Conservation (phyloP, 371 early-diverging fungal genomes). For the Mortierella sp. region DNA sequence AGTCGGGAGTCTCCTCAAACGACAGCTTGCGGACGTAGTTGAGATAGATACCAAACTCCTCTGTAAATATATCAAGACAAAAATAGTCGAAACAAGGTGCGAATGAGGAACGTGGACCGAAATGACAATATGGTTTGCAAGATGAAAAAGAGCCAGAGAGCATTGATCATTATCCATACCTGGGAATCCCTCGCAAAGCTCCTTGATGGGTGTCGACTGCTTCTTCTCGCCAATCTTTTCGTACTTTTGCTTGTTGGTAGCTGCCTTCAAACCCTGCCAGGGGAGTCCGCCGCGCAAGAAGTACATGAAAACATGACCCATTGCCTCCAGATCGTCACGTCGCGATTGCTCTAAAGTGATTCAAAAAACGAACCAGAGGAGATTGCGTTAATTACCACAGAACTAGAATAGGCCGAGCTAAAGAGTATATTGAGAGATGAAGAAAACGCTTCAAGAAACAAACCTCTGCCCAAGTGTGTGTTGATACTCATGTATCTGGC, state of each 20-base stretch:
- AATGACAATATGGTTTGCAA: not conserved
- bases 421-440: not conserved
- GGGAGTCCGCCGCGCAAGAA: constrained; percentile 98
- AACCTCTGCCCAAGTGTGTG: constrained; percentile 93
- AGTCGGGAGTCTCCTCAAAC: constrained; percentile 98
- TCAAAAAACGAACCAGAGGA: not conserved
- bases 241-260: constrained; percentile 99
- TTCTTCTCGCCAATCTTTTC: constrained; percentile 99
- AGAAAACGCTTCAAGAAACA: not conserved
- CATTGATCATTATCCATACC: constrained; percentile 46
- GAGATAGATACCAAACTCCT: constrained; percentile 94
- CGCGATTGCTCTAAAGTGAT: constrained; percentile 66
- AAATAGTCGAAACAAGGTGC: not conserved
- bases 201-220: constrained; percentile 92
- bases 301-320: constrained; percentile 99
- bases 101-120: not conserved
- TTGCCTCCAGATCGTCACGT: constrained; percentile 98
- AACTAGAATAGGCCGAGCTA: not conserved
- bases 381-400: not conserved
- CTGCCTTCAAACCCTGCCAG: constrained; percentile 99
- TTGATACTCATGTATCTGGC: constrained; percentile 98
- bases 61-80: constrained; percentile 52
- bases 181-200: constrained; percentile 95
- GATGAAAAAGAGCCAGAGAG: not conserved
- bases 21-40: constrained; percentile 94